Percentiles rank a stretch among this genome's conserved stretches.
Conservation (phyloP, 805 yeast genomes). For the Citeromyces matritensis region DNA sequence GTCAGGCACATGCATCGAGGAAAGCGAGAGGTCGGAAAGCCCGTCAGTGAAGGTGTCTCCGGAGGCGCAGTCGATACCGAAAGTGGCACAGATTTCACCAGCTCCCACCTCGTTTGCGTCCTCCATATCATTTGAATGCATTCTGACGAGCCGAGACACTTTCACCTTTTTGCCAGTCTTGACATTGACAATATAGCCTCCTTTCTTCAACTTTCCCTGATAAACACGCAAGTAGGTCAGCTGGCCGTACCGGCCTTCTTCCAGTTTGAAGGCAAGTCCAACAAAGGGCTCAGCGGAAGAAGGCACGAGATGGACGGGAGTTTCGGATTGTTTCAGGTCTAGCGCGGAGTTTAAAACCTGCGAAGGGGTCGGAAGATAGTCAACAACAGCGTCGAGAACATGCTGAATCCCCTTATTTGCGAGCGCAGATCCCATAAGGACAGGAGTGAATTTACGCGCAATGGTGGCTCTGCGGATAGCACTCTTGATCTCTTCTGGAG, state of each 20-base stretch:
- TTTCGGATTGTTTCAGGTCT: conserved; percentile 51
- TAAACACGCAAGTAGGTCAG: conserved; percentile 92
- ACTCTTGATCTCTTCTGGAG: conserved; percentile 64
- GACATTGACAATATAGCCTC: conserved; percentile 75
- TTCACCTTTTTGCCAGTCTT: conserved; percentile 89
- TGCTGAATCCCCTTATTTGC: conserved; percentile 95
- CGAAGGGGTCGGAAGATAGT: conserved; percentile 89
- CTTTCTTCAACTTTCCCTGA: conserved; percentile 90
- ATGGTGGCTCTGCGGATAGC: conserved; percentile 94
- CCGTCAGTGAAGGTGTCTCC: conserved; percentile 97
- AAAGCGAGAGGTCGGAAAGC: conserved; percentile 69
- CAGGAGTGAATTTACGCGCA: conserved; percentile 95
- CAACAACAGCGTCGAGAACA: conserved; percentile 90
- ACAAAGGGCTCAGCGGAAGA: conserved; percentile 69
- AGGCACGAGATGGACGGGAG: conserved; percentile 62
- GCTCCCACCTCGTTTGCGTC: conserved; percentile 92
- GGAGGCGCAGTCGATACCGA: conserved; percentile 97
- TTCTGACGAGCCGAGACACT: conserved; percentile 86
- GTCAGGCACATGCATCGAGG: conserved; percentile 97
- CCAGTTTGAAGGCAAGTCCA: conserved; percentile 96
- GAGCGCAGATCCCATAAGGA: conserved; percentile 97
- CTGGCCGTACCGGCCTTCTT: conserved; percentile 97
- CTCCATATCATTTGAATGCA: conserved; percentile 99
- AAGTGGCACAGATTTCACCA: conserved; percentile 98
- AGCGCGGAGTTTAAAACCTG: conserved; percentile 86